Base-by-base conservation (phyloP, 208 protist species). In the Leishmania tropica region DNA sequence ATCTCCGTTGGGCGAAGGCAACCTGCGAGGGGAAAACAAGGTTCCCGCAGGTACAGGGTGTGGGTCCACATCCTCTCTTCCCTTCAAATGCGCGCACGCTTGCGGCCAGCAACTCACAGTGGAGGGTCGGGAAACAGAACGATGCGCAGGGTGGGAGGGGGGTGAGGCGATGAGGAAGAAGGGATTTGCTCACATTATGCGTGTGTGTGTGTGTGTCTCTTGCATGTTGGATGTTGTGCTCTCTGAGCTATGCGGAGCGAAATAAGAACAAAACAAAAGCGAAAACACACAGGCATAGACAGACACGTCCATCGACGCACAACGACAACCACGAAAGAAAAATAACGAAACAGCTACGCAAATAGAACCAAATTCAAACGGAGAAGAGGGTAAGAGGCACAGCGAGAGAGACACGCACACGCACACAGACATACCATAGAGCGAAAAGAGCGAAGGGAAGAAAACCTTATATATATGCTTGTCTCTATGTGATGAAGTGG, bases 181-280 rank as follows among this genome's bases (percentile, higher is more conserved):
- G 40, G 24, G 42, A 53, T 42, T 17, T n/a, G 4, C 42, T 53
- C 68, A 19, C 28, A 13, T 6, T 31, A 35, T 47, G 24, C 48
- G 3, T 37, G 37, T 51, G 68, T 47, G 24, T n/a, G 68, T 11
- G 37, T 31, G 40, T 73, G 24, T 19, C 0, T 35, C 4, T 60
- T 60, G 48, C 51, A 24, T 53, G 3, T 54, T 24, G 7, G 1
- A 2, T 45, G 15, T 58, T 77, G 71, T 64, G 5, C 53, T 53
- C 53, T 28, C 68, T n/a, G 42, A 53, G 40, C 42, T 47, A 6
- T 65, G 3, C 31, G 56, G 10, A 70, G 51, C 24, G 6, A 73
- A 76, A 72, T 24, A 79, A 64, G 40, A 77, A 51, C 40, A 73
- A 35, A 72, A 78, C 45, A 17, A 70, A 42, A 79, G 58, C 28